Evolutionary conservation across 768 basidiomycete genomes (phyloP), one percentile per base, ranked within the genome.

Genomic region (Clavaria fumosa): DNA sequence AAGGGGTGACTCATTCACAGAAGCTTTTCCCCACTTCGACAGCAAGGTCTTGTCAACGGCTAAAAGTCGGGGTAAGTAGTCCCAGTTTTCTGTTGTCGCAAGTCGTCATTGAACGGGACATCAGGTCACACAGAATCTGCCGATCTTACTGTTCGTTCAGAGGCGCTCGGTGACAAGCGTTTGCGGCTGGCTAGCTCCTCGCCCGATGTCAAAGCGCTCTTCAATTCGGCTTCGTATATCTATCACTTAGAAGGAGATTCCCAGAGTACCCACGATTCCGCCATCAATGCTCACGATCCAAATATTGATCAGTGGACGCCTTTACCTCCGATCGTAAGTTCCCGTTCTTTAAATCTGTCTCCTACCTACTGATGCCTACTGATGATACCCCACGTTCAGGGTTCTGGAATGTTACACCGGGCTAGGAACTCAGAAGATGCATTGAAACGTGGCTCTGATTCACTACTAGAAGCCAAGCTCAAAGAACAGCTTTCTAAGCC

Each of bases 11-110:
- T 88, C 89, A 1, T 91, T 93, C 51, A 80, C 89, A 23, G 89
- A 93, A 52, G 85, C 90, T 2, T 91, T 93, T 67, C 84, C 89
- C 18, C 89, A 93, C 56, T 93, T 95, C 55, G 88, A 95, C 53
- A 88, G 85, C 61, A 95, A 90, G 57, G 75, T 95, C 1, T 66
- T 95, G 34, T 78, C 89, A 11, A 78, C 81, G 15, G 72, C 79
- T 6, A 68, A 75, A 48, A 71, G 75, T 35, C 70, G 73, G 41
- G 80, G 81, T 51, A 63, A 65, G 57, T 68, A 66, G n/a, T n/a
- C n/a, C n/a, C n/a, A n/a, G n/a, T n/a, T 66, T 46, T 43, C 61
- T 53, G 27, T 34, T 23, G 38, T 43, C 37, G 39, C 34, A 38
- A 38, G 18, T 28, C 34, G 20, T 30, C 23, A 20, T 39, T 37